These are phyloP conservation scores for Diaporthe citri DNA, from an alignment of 2,329 filamentous ascomycete genomes.

Conservation along the genomic window DNA sequence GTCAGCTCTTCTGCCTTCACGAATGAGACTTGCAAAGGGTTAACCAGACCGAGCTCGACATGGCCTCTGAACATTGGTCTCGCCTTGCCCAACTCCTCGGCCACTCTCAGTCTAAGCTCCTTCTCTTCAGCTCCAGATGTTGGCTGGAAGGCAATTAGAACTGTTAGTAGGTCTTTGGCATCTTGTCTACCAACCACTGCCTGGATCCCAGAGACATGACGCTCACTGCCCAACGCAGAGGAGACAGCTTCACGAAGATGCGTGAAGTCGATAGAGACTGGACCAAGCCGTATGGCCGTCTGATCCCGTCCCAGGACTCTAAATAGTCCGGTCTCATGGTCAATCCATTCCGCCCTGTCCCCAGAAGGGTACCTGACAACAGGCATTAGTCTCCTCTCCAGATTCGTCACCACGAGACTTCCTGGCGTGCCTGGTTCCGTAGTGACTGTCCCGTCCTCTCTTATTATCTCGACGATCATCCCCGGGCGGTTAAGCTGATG, in stretches of 20 bases:
- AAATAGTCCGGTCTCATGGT: slow-evolving; percentile 1
- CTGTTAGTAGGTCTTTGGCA: not conserved
- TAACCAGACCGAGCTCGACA: not conserved
- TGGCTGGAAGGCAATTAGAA: slow-evolving; percentile 2
- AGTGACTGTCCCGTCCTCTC: not conserved
- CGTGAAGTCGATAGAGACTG: slow-evolving; percentile 27
- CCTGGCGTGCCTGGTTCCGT: not conserved
- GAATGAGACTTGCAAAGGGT: not conserved
- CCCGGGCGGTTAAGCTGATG: not conserved
- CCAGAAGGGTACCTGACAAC: slow-evolving; percentile 29
- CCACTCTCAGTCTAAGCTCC: not conserved
- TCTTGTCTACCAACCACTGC: slow-evolving; percentile 2
- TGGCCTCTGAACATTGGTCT: slow-evolving; percentile 19
- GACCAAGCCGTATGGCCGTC: slow-evolving; percentile 20
- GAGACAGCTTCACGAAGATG: slow-evolving; percentile 22
- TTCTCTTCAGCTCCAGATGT: not conserved
- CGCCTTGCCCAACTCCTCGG: not conserved
- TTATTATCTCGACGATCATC: slow-evolving; percentile 2
- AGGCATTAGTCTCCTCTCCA: slow-evolving; percentile 15
- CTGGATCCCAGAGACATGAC: not conserved
- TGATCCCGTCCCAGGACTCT: not conserved
- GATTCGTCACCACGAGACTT: slow-evolving; percentile 23
- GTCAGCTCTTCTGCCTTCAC: not conserved
- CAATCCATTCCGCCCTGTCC: slow-evolving; percentile 28
- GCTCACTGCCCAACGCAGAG: not conserved